Conservation (phyloP, 805 yeast genomes). For the Saturnispora quitensis region DNA sequence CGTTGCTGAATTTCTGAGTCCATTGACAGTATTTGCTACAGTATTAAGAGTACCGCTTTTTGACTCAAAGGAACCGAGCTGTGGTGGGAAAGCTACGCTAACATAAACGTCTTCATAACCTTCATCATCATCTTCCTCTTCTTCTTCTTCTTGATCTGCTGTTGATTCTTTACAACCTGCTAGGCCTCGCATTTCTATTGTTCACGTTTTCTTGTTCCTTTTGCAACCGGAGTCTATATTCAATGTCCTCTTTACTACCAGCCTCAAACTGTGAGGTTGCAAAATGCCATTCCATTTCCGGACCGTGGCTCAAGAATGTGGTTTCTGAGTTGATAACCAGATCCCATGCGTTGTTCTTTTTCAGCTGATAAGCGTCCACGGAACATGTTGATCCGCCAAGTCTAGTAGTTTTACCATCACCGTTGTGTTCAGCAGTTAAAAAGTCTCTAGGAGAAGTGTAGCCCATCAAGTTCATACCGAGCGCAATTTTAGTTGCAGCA, state of each 20-base stretch:
- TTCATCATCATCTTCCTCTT: conserved; percentile 16
- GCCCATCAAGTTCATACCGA: conserved; percentile 68
- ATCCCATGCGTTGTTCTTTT: conserved; percentile 41
- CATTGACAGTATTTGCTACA: not conserved
- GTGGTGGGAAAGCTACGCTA: conserved; percentile 42
- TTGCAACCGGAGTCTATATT: conserved; percentile 33
- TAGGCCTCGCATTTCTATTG: conserved; percentile 20
- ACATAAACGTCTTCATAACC: conserved; percentile 42
- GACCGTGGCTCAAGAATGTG: conserved; percentile 63
- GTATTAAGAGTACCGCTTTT: conserved; percentile 16
- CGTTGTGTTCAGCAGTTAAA: conserved; percentile 38
- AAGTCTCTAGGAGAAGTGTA: conserved; percentile 42
- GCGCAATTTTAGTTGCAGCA: conserved; percentile 86
- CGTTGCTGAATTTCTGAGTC: not conserved
- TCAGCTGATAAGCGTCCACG: conserved; percentile 47
- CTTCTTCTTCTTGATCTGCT: conserved; percentile 3
- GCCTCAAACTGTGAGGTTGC: conserved; percentile 59
- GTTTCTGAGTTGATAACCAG: conserved; percentile 64
- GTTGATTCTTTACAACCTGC: conserved; percentile 8
- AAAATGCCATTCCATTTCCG: conserved; percentile 93
- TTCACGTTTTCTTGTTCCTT: conserved; percentile 17
- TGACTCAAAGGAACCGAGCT: conserved; percentile 19
- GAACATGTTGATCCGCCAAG: conserved; percentile 80
- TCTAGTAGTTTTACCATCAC: conserved; percentile 26
- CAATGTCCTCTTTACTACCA: conserved; percentile 81